These are phyloP conservation scores for Allantophomopsis lycopodina DNA, from an alignment of 2,329 filamentous ascomycete species.

Conservation along the genomic window DNA sequence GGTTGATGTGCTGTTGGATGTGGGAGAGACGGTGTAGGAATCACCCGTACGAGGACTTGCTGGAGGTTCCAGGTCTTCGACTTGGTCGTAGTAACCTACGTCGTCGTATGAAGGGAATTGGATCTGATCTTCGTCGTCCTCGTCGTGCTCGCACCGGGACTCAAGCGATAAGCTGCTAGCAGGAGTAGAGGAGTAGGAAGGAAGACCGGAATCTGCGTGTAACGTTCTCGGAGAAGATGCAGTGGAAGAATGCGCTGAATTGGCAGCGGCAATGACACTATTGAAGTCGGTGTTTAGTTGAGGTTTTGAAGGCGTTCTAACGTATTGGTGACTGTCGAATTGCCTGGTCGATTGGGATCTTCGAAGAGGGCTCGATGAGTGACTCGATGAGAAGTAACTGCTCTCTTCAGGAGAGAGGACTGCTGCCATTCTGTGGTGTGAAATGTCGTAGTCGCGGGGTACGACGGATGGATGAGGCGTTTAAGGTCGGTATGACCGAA, in stretches of 20 bases:
- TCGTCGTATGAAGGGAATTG: conserved; percentile 22
- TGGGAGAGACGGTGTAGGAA: conserved; percentile 39
- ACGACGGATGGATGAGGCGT: neutral
- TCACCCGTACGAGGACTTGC: conserved; percentile 32
- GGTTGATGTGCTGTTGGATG: conserved; percentile 43
- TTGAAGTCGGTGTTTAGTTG: conserved; percentile 13
- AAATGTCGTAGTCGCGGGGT: neutral
- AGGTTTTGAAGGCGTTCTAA: conserved; percentile 27
- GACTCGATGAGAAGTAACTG: conserved; percentile 38
- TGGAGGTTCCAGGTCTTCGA: conserved; percentile 31
- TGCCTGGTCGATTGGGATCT: conserved; percentile 48
- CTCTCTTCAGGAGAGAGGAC: conserved; percentile 34
- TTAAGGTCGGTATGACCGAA: neutral
- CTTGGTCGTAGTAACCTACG: conserved; percentile 5
- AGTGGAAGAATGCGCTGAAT: conserved; percentile 29
- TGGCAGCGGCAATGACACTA: conserved; percentile 10
- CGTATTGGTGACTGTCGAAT: conserved; percentile 19
- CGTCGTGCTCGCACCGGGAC: conserved; percentile 90
- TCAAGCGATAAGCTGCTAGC: conserved; percentile 50
- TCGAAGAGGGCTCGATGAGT: conserved; percentile 36
- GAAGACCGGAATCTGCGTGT: conserved; percentile 34
- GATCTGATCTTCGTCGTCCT: conserved; percentile 79
- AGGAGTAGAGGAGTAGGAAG: conserved; percentile 48
- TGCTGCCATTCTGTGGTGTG: conserved; percentile 15
- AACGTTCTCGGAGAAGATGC: conserved; percentile 41